Evolutionary conservation across 495 filamentous ascomycete genomes (phyloP), one percentile per base, ranked within the genome.

Genomic region (Neurospora sp.): DNA sequence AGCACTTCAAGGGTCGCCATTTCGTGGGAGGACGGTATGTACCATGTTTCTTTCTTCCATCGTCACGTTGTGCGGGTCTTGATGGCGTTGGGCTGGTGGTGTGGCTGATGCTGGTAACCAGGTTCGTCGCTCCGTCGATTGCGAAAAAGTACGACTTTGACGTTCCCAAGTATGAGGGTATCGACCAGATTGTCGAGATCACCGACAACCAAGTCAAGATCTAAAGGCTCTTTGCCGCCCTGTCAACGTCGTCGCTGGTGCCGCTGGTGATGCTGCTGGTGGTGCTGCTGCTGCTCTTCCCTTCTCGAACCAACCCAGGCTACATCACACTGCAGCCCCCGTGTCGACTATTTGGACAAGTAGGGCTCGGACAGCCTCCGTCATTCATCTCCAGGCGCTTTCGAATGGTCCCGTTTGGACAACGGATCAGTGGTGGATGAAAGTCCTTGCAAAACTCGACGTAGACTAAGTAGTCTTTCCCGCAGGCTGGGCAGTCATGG

Each of bases 151-250:
- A 97, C 85, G 91, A 89, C 72, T 82, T 99, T 69, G 91, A 93
- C 77, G 76, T 95, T 59, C 95, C 96, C 45, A 82, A 87, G 75
- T 99, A 98, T 83, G 87, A 90, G 72, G 96, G 96, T 0, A 81
- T 96, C 74, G 95, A 98, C 81, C 96, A 99, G 82, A 83, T 98
- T 74, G 86, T 94, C 71, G 95, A 99, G 82, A 85, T 95, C 9
- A 85, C 82, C 20, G 84, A 85, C 40, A 84, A 87, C 77, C 87
- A 87, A 68, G 84, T 88, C 68, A 90, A 86, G 79, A 83, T 92
- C 61, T 92, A 78, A 82, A 70, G 20, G 39, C 27, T 73, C 16
- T 37, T 74, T 69, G 37, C 20, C 22, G 39, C 31, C 14, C 12
- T 53, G 53, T 18, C 53, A 61, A 35, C 27, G 53, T 16, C 12